Base-by-base conservation (phyloP, 805 yeast genomes). In the Starmerella kuoi region DNA sequence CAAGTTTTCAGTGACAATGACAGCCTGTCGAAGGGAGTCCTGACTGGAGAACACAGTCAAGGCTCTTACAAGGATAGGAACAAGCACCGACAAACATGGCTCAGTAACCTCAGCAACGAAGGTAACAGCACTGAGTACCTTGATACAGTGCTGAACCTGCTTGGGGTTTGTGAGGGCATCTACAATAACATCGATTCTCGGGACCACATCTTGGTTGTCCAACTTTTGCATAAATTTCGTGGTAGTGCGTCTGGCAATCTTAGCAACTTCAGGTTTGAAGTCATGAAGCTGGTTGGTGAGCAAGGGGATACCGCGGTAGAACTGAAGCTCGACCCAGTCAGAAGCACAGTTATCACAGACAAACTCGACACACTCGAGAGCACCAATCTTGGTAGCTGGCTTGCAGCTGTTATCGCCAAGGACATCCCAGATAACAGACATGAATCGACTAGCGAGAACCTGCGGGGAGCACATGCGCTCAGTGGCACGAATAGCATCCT, bases 31-130 rank as follows among this genome's bases (percentile, higher is more conserved):
- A 55, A 91, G 73, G 62, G 88, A 94, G 60, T 88, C 97, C 66
- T 91, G 95, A 17, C 96, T 80, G 1, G 94, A 79, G 31, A 88
- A 74, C 67, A 81, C 75, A 56, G 79, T 80, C 57, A 88, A 70
- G 2, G 97, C 88, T 61, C 87, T 84, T 59, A 77, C 86, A 56
- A 88, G 73, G 52, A 87, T 87, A 36, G 98, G 98, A 35, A 84
- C 96, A 57, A 88, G 69, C 44, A 88, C 65, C 7, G 97, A 74
- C 54, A 88, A 69, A 3, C 94, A 93, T 4, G 97, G 93, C 66
- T 87, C 97, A 14, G 96, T 91, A 49, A 88, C 98, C 67, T 91
- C 98, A 36, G 98, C 95, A 38, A 88, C 97, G 61, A 88, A 88
- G 0, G 98, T 91, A 41, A 88, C 96, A 31, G 93, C 81, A 2